A percentile compares a stretch with the other conserved stretches of the same genome.
Conservation (phyloP, 768 basidiomycete genomes). For the Scleroderma citrinum region DNA sequence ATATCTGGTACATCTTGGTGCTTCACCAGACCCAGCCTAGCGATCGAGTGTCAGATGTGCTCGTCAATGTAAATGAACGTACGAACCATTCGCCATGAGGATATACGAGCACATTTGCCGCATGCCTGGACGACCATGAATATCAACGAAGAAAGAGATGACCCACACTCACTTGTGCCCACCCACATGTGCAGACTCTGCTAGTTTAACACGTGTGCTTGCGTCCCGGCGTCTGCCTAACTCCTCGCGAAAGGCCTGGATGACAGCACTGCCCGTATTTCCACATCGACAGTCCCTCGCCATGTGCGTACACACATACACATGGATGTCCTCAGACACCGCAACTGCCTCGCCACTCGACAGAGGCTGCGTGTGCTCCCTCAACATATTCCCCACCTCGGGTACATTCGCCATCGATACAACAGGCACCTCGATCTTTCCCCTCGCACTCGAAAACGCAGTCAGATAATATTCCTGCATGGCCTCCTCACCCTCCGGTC, state of each 20-base stretch:
- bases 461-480: constrained; percentile 34
- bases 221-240: constrained; percentile 34
- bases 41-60: not conserved
- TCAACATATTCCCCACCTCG: constrained; percentile 33
- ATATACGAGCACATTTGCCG: constrained; percentile 63
- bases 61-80: not conserved
- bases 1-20: constrained; percentile 52
- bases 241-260: constrained; percentile 47
- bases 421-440: constrained; percentile 44
- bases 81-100: constrained; percentile 70
- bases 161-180: constrained; percentile 64
- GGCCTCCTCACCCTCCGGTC: constrained; percentile 8
- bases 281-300: constrained; percentile 78
- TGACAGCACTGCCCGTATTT: constrained; percentile 54
- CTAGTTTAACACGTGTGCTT: constrained; percentile 39
- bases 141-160: not conserved
- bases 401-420: constrained; percentile 47
- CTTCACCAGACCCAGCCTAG: constrained; percentile 59
- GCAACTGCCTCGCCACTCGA: not conserved
- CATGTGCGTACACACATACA: constrained; percentile 79
- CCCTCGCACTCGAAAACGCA: constrained; percentile 45
- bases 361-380: constrained; percentile 28
- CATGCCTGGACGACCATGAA: constrained; percentile 40
- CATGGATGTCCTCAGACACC: constrained; percentile 25
- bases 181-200: constrained; percentile 74